Base-by-base conservation (phyloP, 148 eudicot species). In the Cornus kousa region DNA sequence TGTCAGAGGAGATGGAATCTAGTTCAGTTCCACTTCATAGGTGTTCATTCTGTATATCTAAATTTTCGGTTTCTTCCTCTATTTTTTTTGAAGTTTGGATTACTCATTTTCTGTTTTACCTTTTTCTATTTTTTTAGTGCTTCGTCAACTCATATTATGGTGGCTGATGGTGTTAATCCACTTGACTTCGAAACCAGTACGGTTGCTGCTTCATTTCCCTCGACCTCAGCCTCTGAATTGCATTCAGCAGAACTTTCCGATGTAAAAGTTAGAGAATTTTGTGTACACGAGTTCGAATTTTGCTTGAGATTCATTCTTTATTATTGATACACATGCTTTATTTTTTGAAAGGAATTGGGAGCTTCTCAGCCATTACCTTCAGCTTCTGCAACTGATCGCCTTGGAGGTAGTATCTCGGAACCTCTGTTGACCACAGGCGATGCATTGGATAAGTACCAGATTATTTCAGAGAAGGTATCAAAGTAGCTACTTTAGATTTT, bases 401-500 rank as follows among this genome's bases (percentile, higher is more conserved):
- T 82, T 19, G 91, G 87, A 69, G 77, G 76, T 75, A 81, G 78
- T 82, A 80, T 74, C 40, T 71, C 88, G 32, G 98, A 97, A 75
- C 96, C 93, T 74, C 80, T 91, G 79, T 74, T 94, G 83, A 84
- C 96, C 22, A 92, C 97, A 48, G 95, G 91, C 76, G 98, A 97
- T 65, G 99, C 92, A 53, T 76, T 97, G 88, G 98, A 94, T 60
- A 91, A 96, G 83, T 96, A 94, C 82, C 93, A 92, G 85, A 68
- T 85, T 35, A 82, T 97, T 79, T 91, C 91, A 22, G 89, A 86
- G 87, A 94, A 94, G 99, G 99, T 96, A 32, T 70, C 2, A 23
- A 57, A 77, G 1, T 71, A 22, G 20, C 40, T 77, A 16, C 4
- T 60, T 48, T 6, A 13, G 23, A 33, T 39, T 28, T 14, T 48